Evolutionary conservation across 805 yeast species (phyloP), one percentile per base, ranked within the genome.

Genomic region (Zygosaccharomyces rouxii): DNA sequence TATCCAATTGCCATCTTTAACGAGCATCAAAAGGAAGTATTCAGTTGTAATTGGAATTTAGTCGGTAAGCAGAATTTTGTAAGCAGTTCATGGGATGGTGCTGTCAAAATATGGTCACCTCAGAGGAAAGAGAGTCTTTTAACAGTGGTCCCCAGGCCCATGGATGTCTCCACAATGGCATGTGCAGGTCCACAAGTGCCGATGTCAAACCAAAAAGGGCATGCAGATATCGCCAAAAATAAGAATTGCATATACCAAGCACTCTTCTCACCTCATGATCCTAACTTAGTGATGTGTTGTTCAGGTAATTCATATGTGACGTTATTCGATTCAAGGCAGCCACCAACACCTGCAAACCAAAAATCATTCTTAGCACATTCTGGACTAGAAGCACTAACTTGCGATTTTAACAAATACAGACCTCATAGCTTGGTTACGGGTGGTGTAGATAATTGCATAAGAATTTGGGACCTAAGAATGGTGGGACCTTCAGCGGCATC

Each of bases 341-440:
- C 89, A 1, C 69, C 72, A n/a, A 82, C 85, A 2, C 68, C 81
- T 9, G 48, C 50, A 16, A 77, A 77, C 53, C 68, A 66, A 38
- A 61, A 78, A 38, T 85, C 81, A 54, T 81, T 78, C 53, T 68
- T 83, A 28, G 86, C 89, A 1, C 96, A 88, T 60, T 78, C 81
- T 14, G 95, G 95, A 1, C 74, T 87, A 42, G 98, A 92, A 63
- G 74, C 86, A 7, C 72, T 94, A 41, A 71, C 85, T 2, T 78
- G 89, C 51, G 98, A 92, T 71, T 90, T 89, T 83, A 94, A 92
- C 69, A 90, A 90, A 64, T 92, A 94, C 66, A 76, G 88, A 59
- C 77, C 89, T 1, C 76, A 83, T 2, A 78, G 89, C 0, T 70
- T 92, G 4, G 96, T 96, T 3, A 80, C 95, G 0, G 94, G 88